A percentile compares a stretch with the other conserved stretches of the same genome.
These are phyloP conservation scores for Cutaneotrichosporon cavernicola DNA, from an alignment of 1,284 basidiomycete genomes.

Conservation along the genomic window DNA sequence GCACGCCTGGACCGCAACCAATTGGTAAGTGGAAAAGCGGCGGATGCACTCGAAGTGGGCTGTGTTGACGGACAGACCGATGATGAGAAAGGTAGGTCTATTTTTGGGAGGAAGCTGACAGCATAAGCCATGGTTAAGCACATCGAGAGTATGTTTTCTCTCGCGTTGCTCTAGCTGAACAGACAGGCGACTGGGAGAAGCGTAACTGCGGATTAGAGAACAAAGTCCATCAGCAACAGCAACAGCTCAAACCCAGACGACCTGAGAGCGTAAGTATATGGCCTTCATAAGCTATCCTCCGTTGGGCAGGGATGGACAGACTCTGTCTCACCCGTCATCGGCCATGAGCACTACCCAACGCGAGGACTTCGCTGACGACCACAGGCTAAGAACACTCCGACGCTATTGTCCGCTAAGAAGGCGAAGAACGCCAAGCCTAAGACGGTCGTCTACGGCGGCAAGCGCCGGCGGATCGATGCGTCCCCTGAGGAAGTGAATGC, in stretches of 20 bases:
- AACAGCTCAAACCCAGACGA: background rate
- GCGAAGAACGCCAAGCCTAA: background rate
- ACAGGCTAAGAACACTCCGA: background rate
- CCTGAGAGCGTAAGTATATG: background rate
- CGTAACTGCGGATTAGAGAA: background rate
- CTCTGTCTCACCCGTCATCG: too few relatives aligned
- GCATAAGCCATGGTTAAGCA: background rate
- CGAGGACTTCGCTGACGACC: background rate
- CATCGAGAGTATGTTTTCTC: background rate
- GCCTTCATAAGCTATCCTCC: background rate
- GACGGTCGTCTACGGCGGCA: background rate
- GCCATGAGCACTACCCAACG: too few relatives aligned
- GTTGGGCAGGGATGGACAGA: background rate
- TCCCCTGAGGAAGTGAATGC: background rate
- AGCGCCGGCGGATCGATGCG: background rate
- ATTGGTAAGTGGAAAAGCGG: background rate
- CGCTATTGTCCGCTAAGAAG: background rate
- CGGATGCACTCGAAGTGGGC: too few relatives aligned
- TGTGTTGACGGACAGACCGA: background rate
- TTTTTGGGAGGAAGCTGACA: background rate
- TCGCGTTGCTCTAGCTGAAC: background rate
- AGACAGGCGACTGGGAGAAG: background rate
- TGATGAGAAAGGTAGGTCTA: background rate
- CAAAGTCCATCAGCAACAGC: slow-evolving; percentile 2
- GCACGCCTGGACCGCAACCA: background rate